phyloP scores from a whole-genome alignment of 2,329 filamentous ascomycete genomes.

The Paraconiothyrium sp. region DNA sequence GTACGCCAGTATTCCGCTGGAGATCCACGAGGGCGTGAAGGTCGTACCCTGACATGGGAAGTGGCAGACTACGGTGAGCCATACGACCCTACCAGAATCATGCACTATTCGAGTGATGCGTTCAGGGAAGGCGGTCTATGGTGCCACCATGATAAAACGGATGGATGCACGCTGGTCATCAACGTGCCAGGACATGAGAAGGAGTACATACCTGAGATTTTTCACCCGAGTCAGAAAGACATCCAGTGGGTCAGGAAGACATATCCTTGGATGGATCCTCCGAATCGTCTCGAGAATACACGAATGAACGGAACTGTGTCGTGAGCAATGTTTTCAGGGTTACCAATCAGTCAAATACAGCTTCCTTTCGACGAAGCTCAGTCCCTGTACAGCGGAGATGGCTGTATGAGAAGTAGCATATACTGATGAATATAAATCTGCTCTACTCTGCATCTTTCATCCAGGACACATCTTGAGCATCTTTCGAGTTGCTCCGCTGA shows the following conservation, averaged over 20 bases:
- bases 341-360: not conserved
- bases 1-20: not conserved
- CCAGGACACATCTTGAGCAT: not conserved
- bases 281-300: not conserved
- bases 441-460: not conserved
- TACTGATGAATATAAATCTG: no score
- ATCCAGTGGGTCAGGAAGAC: conserved; percentile 13
- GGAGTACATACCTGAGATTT: not conserved
- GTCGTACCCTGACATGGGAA: not conserved
- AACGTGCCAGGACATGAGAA: not conserved
- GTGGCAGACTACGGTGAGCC: not conserved
- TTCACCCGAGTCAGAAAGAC: not conserved
- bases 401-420: no score
- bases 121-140: not conserved
- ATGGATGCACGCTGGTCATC: conserved; percentile 7
- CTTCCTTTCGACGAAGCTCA: not conserved
- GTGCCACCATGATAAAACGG: not conserved
- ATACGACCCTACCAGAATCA: conserved; percentile 4
- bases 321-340: not conserved
- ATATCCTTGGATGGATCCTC: conserved; percentile 13
- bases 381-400: not conserved
- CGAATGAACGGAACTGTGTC: not conserved
- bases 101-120: conserved; percentile 8
- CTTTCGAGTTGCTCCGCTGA: not conserved
- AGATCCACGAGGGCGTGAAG: not conserved